Conservation (phyloP, 2,329 filamentous ascomycete genomes). For the Xylaria arbuscula region DNA sequence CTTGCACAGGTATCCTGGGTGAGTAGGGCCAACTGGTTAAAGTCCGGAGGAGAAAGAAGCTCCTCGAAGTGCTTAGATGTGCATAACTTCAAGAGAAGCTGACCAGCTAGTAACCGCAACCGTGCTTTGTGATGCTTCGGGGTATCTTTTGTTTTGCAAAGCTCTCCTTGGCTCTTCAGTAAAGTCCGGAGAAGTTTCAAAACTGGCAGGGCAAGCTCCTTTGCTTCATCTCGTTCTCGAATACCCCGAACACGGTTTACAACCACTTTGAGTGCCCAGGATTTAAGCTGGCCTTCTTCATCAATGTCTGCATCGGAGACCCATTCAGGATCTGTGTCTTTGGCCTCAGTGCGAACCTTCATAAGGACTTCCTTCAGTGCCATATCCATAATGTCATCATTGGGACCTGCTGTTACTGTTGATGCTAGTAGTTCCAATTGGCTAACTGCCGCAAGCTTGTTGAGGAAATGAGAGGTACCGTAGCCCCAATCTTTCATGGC, state of each 20-base stretch:
- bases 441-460: slow-evolving; percentile 75
- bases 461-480: slow-evolving; percentile 78
- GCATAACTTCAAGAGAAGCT: slow-evolving; percentile 85
- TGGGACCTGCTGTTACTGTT: slow-evolving; percentile 76
- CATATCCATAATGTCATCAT: slow-evolving; percentile 82
- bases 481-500: slow-evolving; percentile 80
- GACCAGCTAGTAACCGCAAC: slow-evolving; percentile 84
- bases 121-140: slow-evolving; percentile 81
- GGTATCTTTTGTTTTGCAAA: slow-evolving; percentile 79
- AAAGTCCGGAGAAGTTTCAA: slow-evolving; percentile 83
- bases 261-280: slow-evolving; percentile 83
- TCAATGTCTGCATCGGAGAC: slow-evolving; percentile 75
- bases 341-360: slow-evolving; percentile 72
- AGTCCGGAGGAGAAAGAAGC: slow-evolving; percentile 76
- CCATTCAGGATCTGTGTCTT: slow-evolving; percentile 71
- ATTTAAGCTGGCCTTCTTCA: slow-evolving; percentile 85
- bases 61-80: slow-evolving; percentile 80
- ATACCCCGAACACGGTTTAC: slow-evolving; percentile 82
- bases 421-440: slow-evolving; percentile 82
- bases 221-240: slow-evolving; percentile 62
- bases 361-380: slow-evolving; percentile 79
- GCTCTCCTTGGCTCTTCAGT: slow-evolving; percentile 79
- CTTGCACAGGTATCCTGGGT: slow-evolving; percentile 80
- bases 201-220: slow-evolving; percentile 73
- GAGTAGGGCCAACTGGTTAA: slow-evolving; percentile 83